Evolutionary conservation across 2,329 filamentous ascomycete species (phyloP), one percentile per base, ranked within the genome.

Genomic region (Byssothecium circinans): DNA sequence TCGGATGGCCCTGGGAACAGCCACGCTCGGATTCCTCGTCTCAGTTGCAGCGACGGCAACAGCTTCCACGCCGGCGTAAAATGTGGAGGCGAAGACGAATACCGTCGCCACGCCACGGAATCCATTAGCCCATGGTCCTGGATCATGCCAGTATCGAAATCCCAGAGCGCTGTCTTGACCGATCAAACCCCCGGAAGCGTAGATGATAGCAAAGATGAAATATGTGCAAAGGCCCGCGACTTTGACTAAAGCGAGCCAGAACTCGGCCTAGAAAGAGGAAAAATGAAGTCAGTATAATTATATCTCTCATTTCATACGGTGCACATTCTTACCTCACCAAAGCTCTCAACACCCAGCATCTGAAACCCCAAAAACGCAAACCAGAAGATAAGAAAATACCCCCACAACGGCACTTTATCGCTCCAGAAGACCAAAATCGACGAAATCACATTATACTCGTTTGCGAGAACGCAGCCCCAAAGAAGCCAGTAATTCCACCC

Each of bases 401-500:
- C 73, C 65, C 68, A 75, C 1, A 71, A 49, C 2, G 73, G 72
- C 12, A 74, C 65, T 19, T 67, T 67, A 20, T 83, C 81, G 19
- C 76, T 81, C 85, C 85, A 88, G 57, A 85, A 86, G 0, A 79
- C 77, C 43, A 87, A 73, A 48, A 88, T 85, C 57, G 79, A 84
- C 41, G 79, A 83, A 18, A 86, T 80, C 42, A 84, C 83, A 49
- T 88, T 88, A 68, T 87, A 88, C 66, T 89, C 85, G 60, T 87
- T 88, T 34, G 84, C 79, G 38, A 88, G 72, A 6, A 88, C 83
- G 12, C 78, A 77, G 30, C 79, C 78, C 83, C 83, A 86, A 47
- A 87, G 84, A 60, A 86, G 55, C 61, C 62, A 69, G 46, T 69
- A 68, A 18, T 64, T 59, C 66, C 65, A 68, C 18, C 62, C 62